Evolutionary conservation across 495 filamentous ascomycete genomes (phyloP).

Genomic region (Neurospora tetrasperma): DNA sequence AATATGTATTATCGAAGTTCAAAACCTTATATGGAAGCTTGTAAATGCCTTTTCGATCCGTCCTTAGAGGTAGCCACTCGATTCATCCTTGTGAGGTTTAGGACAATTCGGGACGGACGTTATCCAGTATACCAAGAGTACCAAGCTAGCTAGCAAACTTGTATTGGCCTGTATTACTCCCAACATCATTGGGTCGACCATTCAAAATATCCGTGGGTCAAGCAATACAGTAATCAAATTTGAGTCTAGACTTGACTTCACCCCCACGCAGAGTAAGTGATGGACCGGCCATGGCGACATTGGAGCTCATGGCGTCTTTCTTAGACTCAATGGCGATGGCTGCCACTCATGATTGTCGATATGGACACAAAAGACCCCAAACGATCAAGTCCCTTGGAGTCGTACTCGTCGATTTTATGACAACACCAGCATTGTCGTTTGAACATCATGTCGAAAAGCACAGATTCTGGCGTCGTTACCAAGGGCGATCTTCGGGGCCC

Average conservation of each 20-base stretch:
- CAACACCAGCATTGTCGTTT: not conserved
- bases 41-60: too few species aligned
- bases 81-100: too few species aligned
- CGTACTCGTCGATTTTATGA: not conserved
- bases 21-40: too few species aligned
- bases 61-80: too few species aligned
- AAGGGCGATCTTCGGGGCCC: not conserved
- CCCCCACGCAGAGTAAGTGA: not conserved
- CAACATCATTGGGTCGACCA: not conserved
- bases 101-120: too few species aligned
- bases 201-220: not conserved
- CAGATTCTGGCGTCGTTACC: not conserved
- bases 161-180: not conserved
- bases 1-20: too few species aligned
- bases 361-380: not conserved
- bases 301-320: not conserved
- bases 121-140: too few species aligned
- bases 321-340: not conserved
- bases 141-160: too few species aligned
- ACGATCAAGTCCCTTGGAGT: not conserved
- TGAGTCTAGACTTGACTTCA: not conserved
- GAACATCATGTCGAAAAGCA: not conserved
- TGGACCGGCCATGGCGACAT: not conserved
- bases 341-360: not conserved
- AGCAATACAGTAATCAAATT: not conserved